Evolutionary conservation across 106 monocot genomes (phyloP), one percentile per base, ranked within the genome.

Genomic region (Dendrobium chrysotoxum): DNA sequence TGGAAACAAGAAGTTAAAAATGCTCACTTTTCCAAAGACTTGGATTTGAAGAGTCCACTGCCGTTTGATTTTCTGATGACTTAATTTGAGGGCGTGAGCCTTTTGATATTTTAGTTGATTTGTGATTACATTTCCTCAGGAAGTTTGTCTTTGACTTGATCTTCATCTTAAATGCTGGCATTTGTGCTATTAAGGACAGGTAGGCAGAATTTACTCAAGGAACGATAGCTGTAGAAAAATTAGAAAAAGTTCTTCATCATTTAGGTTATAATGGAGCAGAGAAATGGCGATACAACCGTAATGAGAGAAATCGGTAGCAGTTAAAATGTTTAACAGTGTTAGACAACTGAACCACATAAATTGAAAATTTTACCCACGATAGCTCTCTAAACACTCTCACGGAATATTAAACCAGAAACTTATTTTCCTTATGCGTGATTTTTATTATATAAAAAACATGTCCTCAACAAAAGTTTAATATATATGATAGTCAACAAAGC

Each of bases 81-180:
- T 74, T 74, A 74, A 20, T 74, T 74, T 74, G 74, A 74, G 42
- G 41, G 4, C 42, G 74, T 40, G 41, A 74, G 21, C 39, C 21
- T 74, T 74, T 74, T 40, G 74, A 74, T 74, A 74, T 74, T 74
- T 74, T 74, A 30, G 74, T 7, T 74, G 74, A 74, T 74, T 74
- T 74, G 39, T 35, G 39, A 42, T 74, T 74, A 42, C 8, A 41
- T 74, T 40, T 21, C 20, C 74, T 74, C 21, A 74, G 17, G 21
- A 20, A 74, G 41, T 42, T 74, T 42, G 74, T 74, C 74, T 74
- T 74, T 41, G 74, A 40, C n/a, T 74, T 74, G 74, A 74, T 42
- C 74, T n/a, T 74, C 74, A 74, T 74, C 41, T 74, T 74, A 40
- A 42, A 42, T 74, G 74, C 74, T 74, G 74, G 74, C 74, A 74